Percentiles rank a stretch among this genome's conserved stretches.
phyloP scores from a whole-genome alignment of 495 filamentous ascomycete genomes.

The Podospora fimiseda region DNA sequence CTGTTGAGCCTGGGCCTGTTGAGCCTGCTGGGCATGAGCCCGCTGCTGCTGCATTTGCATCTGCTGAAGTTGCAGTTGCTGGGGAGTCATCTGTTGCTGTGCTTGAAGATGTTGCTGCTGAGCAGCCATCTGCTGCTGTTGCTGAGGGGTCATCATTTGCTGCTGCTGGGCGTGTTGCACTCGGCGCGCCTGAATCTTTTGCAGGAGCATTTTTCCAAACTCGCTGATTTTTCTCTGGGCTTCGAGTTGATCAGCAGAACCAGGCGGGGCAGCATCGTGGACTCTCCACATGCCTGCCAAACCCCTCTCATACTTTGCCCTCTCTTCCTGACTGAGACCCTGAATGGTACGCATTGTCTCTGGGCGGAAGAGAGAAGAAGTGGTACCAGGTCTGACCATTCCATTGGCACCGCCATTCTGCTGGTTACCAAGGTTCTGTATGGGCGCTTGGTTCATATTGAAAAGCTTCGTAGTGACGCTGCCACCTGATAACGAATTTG shows the following conservation, averaged over 20 bases:
- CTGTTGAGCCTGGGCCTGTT: slow-evolving; percentile 9
- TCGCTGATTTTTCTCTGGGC: slow-evolving; percentile 61
- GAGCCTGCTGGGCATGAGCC: too few species aligned
- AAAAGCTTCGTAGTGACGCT: too few species aligned
- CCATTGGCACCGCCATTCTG: slow-evolving; percentile 1
- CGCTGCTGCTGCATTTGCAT: slow-evolving; percentile 9
- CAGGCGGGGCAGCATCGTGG: slow-evolving; percentile 52
- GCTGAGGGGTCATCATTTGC: slow-evolving; percentile 8
- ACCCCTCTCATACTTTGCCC: slow-evolving; percentile 57
- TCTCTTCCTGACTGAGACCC: slow-evolving; percentile 51
- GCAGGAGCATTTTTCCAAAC: slow-evolving; percentile 57
- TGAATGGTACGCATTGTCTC: slow-evolving; percentile 42
- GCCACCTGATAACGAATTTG: too few species aligned
- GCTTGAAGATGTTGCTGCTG: slow-evolving; percentile 12
- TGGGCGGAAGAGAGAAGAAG: slow-evolving; percentile 35
- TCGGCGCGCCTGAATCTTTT: slow-evolving; percentile 40
- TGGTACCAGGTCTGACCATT: background rate
- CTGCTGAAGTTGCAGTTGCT: slow-evolving; percentile 12
- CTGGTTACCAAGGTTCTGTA: slow-evolving; percentile 4
- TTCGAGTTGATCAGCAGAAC: slow-evolving; percentile 49
- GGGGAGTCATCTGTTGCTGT: slow-evolving; percentile 5
- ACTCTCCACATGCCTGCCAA: slow-evolving; percentile 54
- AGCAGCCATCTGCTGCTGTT: slow-evolving; percentile 2
- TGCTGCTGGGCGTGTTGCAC: slow-evolving; percentile 24
- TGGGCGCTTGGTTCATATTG: slow-evolving; percentile 17